Evolutionary conservation across 495 filamentous ascomycete species (phyloP), one percentile per base, ranked within the genome.

Genomic region (Schizothecium vesticola): DNA sequence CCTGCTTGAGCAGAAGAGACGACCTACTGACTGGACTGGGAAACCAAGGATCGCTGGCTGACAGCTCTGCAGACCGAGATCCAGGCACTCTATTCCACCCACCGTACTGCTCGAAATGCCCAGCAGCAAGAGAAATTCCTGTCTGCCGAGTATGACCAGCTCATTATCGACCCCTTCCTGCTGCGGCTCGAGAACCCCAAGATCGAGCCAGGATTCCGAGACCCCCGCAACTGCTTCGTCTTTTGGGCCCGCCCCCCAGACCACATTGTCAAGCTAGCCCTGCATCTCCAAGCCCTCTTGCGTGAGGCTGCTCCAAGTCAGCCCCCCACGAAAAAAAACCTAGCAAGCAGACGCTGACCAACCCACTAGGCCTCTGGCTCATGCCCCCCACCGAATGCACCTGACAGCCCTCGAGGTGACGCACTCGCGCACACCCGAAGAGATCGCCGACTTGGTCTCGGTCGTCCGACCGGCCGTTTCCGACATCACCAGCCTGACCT

Each of bases 191-290:
- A 83, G 67, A 82, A 86, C 67, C 86, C 82, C 1, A 74, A 77
- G 0, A 80, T 88, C 55, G 85, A 92, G 69, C 86, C 91, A 33
- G 83, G 82, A 2, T 92, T 89, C 74, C 73, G 75, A 70, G 94
- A 97, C 72, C 84, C 86, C 19, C 84, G 94, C 55, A 80, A 97
- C 71, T 96, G 93, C 73, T 81, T 97, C 13, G 90, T 90, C 0
- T 90, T 97, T 74, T 97, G 92, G 91, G 92, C 91, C 25, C 85
- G 94, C 8, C 94, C 94, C 16, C 90, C 94, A 13, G 76, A 84
- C 60, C 84, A 88, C 69, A 83, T 97, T 2, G 77, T 86, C 26
- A 78, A 85, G 13, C 76, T 98, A 61, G 85, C 94, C 5, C 73
- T 76, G 5, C 81, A 83, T n/a, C 79, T 97, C 29, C 94, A 97